Percentiles rank a stretch among this genome's conserved stretches.
These are phyloP conservation scores for Filobasidium floriforme DNA, from an alignment of 768 basidiomycete genomes.

Conservation along the genomic window DNA sequence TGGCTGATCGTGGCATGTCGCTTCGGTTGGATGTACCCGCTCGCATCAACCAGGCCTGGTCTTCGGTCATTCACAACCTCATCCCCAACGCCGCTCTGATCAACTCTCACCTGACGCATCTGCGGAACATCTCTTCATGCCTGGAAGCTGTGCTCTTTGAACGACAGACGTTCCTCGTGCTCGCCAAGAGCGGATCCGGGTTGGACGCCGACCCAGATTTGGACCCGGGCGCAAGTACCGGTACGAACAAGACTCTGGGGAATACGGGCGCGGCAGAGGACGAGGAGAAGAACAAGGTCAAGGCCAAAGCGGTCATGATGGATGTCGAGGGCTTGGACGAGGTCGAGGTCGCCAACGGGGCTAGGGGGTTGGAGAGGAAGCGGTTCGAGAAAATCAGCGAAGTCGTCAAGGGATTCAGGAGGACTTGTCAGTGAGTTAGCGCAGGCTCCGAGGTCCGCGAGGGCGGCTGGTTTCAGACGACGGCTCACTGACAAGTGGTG, in stretches of 20 bases:
- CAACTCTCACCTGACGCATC: conserved; percentile 73
- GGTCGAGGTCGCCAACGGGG: conserved; percentile 33
- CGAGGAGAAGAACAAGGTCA: conserved; percentile 2
- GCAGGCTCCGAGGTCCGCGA: too few species aligned
- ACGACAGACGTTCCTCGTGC: conserved; percentile 93
- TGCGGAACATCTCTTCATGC: conserved; percentile 78
- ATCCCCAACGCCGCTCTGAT: conserved; percentile 91
- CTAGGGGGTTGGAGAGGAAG: conserved; percentile 45
- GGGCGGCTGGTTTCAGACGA: too few species aligned
- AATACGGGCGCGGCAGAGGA: conserved; percentile 5
- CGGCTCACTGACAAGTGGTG: neutral
- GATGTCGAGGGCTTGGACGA: conserved; percentile 38
- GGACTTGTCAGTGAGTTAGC: conserved; percentile 74
- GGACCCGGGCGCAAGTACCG: neutral
- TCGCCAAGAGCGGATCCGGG: conserved; percentile 53
- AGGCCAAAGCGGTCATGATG: conserved; percentile 2
- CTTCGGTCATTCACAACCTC: conserved; percentile 88
- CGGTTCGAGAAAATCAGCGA: conserved; percentile 55
- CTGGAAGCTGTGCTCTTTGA: conserved; percentile 95
- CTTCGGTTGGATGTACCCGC: neutral
- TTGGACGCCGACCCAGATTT: conserved; percentile 31
- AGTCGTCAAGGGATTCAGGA: conserved; percentile 90
- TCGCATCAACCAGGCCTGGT: conserved; percentile 72
- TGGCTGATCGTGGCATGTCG: neutral
- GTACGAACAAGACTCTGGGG: conserved; percentile 18